Evolutionary conservation across 1,284 basidiomycete species (phyloP), one percentile per base, ranked within the genome.

Genomic region (Fomitopsis pinicola): DNA sequence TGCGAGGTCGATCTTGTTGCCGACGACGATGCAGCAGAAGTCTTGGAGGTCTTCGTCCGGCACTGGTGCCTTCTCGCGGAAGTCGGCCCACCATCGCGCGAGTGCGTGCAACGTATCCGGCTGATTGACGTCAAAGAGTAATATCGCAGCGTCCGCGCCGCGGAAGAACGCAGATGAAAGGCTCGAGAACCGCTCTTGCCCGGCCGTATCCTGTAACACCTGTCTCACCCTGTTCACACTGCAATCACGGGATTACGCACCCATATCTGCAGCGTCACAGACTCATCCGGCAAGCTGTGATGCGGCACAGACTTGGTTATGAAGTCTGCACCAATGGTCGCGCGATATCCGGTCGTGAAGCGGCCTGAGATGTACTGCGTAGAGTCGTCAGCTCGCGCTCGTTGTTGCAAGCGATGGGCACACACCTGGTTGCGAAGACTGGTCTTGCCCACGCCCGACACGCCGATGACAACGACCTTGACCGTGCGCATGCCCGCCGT

Each of bases 271-370:
- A 94, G 76, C 8, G 82, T 82, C 5, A 91, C 81, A 2, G 76
- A 72, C 64, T 89, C 81, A 2, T 78, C 80, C 48, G 78, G 76
- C 55, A 78, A 77, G 10, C 69, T 79, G 58, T 86, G 81, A 70
- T 88, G 85, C 1, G 86, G 83, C 12, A 91, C 67, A 0, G 82
- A 84, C 72, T 91, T 92, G 0, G 86, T 82, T 53, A 92, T 87
- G 62, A 94, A 94, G 74, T 94, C 92, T 22, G 89, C 87, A 15
- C 91, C 92, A 57, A 94, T 93, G 2, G 92, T 94, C 4, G 91
- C 88, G 59, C 89, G 80, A 73, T 94, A 94, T 2, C 84, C 84
- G 2, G 82, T 83, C 5, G 87, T 85, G 73, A 93, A 94, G 33
- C 82, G 82, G 48, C 87, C 84, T 33, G 87, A 87, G 67, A 91